phyloP scores from a whole-genome alignment of 805 yeast genomes.

The Saccharomycopsis schoenii region DNA sequence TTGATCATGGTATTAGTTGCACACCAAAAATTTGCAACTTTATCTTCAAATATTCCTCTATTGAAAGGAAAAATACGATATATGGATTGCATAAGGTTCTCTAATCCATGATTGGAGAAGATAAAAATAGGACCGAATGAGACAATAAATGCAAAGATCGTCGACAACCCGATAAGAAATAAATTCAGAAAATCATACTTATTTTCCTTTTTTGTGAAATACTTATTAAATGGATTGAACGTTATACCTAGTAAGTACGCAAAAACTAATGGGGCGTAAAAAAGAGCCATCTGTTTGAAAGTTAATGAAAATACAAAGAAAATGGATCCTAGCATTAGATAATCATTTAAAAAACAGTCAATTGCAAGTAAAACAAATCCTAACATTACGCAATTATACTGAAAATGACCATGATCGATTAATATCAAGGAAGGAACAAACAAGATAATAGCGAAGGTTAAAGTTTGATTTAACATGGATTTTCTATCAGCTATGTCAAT shows the following conservation, averaged over 20 bases:
- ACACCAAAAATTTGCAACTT: slow-evolving; percentile 97
- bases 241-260: slow-evolving; percentile 45
- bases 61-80: slow-evolving; percentile 88
- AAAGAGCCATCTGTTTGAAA: slow-evolving; percentile 93
- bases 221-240: slow-evolving; percentile 19
- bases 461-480: slow-evolving; percentile 65
- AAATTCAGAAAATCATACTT: slow-evolving; percentile 47
- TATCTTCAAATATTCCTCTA: slow-evolving; percentile 93
- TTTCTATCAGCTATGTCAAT: slow-evolving; percentile 30
- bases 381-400: slow-evolving; percentile 88
- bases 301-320: slow-evolving; percentile 70
- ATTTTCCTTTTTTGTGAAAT: slow-evolving; percentile 1
- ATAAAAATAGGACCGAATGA: slow-evolving; percentile 54
- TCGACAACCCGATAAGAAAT: slow-evolving; percentile 52
- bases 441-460: slow-evolving; percentile 68
- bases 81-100: slow-evolving; percentile 32
- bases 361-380: slow-evolving; percentile 70
- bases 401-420: slow-evolving; percentile 96
- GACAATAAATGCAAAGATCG: slow-evolving; percentile 40
- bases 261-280: slow-evolving; percentile 85
- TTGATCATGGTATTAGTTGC: slow-evolving; percentile 75
- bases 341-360: slow-evolving; percentile 52
- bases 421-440: slow-evolving; percentile 76
- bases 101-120: slow-evolving; percentile 28
- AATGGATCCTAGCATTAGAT: slow-evolving; percentile 57